Conservation (phyloP, 2,329 filamentous ascomycete genomes). For the Gaeumannomyces sp. region DNA sequence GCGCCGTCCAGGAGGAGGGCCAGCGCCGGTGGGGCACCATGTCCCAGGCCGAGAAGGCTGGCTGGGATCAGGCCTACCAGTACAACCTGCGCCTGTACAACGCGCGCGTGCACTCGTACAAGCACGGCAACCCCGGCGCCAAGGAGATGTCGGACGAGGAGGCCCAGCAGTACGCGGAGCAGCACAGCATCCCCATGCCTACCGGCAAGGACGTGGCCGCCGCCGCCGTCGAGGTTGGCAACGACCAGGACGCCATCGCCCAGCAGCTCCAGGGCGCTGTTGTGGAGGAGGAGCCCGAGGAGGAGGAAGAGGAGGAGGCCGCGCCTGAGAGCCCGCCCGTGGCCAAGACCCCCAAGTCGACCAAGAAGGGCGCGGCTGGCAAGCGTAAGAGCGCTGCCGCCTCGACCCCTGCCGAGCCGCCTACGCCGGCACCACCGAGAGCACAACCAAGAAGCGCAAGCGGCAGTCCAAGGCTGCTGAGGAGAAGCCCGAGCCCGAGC, state of each 20-base stretch:
- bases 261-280: slow-evolving; percentile 49
- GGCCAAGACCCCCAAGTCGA: slow-evolving; percentile 54
- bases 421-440: slow-evolving; percentile 45
- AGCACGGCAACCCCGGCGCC: slow-evolving; percentile 50
- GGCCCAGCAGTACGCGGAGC: slow-evolving; percentile 54
- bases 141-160: slow-evolving; percentile 57
- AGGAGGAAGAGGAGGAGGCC: slow-evolving; percentile 39
- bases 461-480: slow-evolving; percentile 51
- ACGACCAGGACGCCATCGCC: slow-evolving; percentile 51
- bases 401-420: slow-evolving; percentile 35
- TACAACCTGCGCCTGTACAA: slow-evolving; percentile 63
- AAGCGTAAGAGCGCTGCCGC: slow-evolving; percentile 51
- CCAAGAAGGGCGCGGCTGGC: slow-evolving; percentile 36
- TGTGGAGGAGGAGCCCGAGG: slow-evolving; percentile 38
- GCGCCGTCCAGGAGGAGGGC: slow-evolving; percentile 81
- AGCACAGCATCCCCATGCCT: slow-evolving; percentile 48
- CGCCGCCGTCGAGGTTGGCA: slow-evolving; percentile 24
- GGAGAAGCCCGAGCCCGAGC: slow-evolving; percentile 43
- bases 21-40: slow-evolving; percentile 81
- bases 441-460: slow-evolving; percentile 50
- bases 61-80: slow-evolving; percentile 62
- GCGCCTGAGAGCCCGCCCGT: slow-evolving; percentile 37
- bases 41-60: slow-evolving; percentile 63
- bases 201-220: slow-evolving; percentile 37
- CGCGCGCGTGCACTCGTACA: slow-evolving; percentile 59